Evolutionary conservation across 176 grass and related monocot genomes (phyloP), one percentile per base, ranked within the genome.

Genomic region (Urochloa ruziziensis): DNA sequence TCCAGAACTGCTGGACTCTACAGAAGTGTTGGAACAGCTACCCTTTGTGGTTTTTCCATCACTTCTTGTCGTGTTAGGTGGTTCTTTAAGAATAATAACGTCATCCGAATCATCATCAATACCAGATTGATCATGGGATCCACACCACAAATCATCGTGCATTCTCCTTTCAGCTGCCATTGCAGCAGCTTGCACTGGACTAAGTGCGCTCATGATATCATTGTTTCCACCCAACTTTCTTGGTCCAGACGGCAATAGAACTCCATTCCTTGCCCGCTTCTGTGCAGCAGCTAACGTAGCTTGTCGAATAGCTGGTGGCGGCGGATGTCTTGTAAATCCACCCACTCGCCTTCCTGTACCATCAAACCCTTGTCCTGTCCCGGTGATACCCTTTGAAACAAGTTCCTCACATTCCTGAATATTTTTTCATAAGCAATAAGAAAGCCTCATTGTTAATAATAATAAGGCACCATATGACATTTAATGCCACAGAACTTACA

Each of bases 121-220:
- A 14, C 19, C 89, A 83, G 80, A 80, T 68, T 52, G 84, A 60
- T 90, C 80, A 37, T 83, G 74, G 1, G 96, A 99, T 52, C 85
- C 96, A 62, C 96, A 99, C 96, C 96, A 99, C 70, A 96, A 89
- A 93, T 99, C 96, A 42, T 99, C 96, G 17, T 91, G 83, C 89
- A 96, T 84, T 83, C 96, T 99, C 81, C 96, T 90, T 83, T 96
- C 91, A 66, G 93, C 89, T 39, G 91, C 96, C 96, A 99, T 99
- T 62, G 96, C 96, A 75, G 96, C 93, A 54, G 96, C 96, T 88
- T 99, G 96, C 82, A 94, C 64, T 77, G 96, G 96, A 93, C 87
- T 94, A 82, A 99, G 93, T 9, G 83, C 91, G 48, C 79, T 90
- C 93, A 92, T 99, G 79, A 99, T 96, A 43, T 92, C 87, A 85